phyloP scores from a whole-genome alignment of 73 alveolate species.

The Loxodes magnus region DNA sequence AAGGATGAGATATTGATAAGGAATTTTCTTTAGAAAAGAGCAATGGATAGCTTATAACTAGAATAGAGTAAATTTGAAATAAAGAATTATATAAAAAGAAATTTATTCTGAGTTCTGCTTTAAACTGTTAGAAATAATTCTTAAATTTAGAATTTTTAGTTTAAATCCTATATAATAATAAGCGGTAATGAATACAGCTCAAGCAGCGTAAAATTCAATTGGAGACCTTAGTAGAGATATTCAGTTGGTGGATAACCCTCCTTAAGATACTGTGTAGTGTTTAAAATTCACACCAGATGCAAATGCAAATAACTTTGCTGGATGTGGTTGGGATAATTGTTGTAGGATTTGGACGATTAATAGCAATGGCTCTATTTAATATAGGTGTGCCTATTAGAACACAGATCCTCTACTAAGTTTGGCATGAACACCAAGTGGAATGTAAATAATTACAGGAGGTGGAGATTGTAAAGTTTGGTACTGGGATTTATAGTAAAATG shows the following conservation, averaged over 20 bases:
- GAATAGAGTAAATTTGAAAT: too few relatives aligned
- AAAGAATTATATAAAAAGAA: too few relatives aligned
- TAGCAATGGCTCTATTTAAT: background rate
- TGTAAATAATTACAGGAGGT: constrained; percentile 6
- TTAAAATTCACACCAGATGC: constrained; percentile 13
- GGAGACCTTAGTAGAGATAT: too few relatives aligned
- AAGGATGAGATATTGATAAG: too few relatives aligned
- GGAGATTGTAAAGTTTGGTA: constrained; percentile 6
- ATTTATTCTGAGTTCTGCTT: too few relatives aligned
- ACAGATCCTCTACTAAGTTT: constrained; percentile 6
- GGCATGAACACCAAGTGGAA: constrained; percentile 1
- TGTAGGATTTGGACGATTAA: constrained; percentile 1
- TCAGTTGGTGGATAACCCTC: background rate
- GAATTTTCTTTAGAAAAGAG: too few relatives aligned
- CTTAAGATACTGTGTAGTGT: constrained; percentile 12
- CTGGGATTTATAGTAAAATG: constrained; percentile 9
- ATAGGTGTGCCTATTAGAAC: background rate
- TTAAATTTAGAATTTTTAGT: too few relatives aligned
- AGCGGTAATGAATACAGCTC: too few relatives aligned
- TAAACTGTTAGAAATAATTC: too few relatives aligned
- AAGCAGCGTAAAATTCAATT: too few relatives aligned
- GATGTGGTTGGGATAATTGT: background rate
- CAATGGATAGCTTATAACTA: too few relatives aligned
- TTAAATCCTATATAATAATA: too few relatives aligned
- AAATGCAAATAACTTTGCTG: background rate